Percentiles rank a stretch among this genome's conserved stretches.
Evolutionary conservation across 2,329 filamentous ascomycete species (phyloP).

Genomic region (Ophiostoma populinum): DNA sequence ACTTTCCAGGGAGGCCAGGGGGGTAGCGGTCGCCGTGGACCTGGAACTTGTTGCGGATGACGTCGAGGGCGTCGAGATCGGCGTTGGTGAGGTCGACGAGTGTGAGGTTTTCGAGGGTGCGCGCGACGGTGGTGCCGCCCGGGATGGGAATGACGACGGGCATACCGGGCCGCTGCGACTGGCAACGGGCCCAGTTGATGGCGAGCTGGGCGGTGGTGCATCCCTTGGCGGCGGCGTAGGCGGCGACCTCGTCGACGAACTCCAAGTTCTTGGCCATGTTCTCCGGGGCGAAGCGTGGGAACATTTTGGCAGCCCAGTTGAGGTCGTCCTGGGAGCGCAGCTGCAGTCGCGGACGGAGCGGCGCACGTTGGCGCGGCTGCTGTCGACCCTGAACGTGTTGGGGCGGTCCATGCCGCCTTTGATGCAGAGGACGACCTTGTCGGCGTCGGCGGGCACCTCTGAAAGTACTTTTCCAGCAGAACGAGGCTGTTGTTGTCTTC

Average conservation of each 20-base stretch:
- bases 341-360: constrained; percentile 38
- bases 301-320: background rate
- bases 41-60: constrained; percentile 6
- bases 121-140: constrained; percentile 20
- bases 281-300: constrained; percentile 31
- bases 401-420: constrained; percentile 31
- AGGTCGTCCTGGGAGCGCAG: constrained; percentile 2
- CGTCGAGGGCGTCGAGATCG: constrained; percentile 23
- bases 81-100: constrained; percentile 19
- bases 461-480: constrained; percentile 44
- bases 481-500: constrained; percentile 38
- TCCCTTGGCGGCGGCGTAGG: constrained; percentile 29
- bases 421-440: constrained; percentile 42
- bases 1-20: background rate
- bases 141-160: constrained; percentile 29
- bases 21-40: constrained; percentile 10
- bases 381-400: constrained; percentile 23
- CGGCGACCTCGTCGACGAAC: constrained; percentile 27
- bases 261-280: constrained; percentile 34
- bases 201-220: constrained; percentile 34
- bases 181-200: constrained; percentile 36
- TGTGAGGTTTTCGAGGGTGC: constrained; percentile 30
- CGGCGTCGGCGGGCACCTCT: constrained; percentile 45
- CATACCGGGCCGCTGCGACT: constrained; percentile 19
- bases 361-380: constrained; percentile 35